Evolutionary conservation across 768 basidiomycete species (phyloP).

Genomic region (Auriscalpium microsporum): DNA sequence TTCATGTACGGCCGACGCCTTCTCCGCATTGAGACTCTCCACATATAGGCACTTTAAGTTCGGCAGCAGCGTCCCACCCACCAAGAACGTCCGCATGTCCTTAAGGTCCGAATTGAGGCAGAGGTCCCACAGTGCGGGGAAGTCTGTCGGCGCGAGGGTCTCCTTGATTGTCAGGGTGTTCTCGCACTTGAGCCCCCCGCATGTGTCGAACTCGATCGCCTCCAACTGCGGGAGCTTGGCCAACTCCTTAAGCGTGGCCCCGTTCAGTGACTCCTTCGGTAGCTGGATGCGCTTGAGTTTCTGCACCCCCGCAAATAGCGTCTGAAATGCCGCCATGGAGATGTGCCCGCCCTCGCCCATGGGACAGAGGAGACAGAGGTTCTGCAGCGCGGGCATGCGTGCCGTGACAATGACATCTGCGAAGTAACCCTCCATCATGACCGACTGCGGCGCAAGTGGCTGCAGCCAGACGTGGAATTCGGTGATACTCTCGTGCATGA

Average conservation of each 20-base stretch:
- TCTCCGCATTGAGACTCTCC: conserved; percentile 6
- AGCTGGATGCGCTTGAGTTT: conserved; percentile 4
- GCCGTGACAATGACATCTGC: conserved; percentile 5
- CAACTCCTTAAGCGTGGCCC: conserved; percentile 1
- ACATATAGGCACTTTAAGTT: conserved; percentile 5
- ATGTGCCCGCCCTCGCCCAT: neutral
- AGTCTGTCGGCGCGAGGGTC: conserved; percentile 6
- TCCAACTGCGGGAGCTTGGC: conserved; percentile 7
- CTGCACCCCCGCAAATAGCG: conserved; percentile 3
- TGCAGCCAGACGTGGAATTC: conserved; percentile 5
- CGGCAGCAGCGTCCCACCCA: conserved; percentile 7
- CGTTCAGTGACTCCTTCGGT: conserved; percentile 5
- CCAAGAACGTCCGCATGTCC: conserved; percentile 9
- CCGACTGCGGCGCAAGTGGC: neutral
- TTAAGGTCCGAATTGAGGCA: conserved; percentile 11
- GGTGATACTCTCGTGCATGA: conserved; percentile 14
- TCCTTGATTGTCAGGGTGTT: neutral
- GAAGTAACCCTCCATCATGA: neutral
- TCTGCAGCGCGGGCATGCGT: conserved; percentile 11
- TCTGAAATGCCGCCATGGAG: neutral
- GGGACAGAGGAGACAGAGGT: neutral
- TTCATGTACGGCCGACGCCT: neutral
- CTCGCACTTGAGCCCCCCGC: neutral
- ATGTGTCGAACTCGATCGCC: conserved; percentile 7
- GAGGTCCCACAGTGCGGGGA: conserved; percentile 9